A percentile compares a stretch with the other conserved stretches of the same genome.
Evolutionary conservation across 305 asterid genomes (phyloP).

Genomic region (Fraxinus velutina): DNA sequence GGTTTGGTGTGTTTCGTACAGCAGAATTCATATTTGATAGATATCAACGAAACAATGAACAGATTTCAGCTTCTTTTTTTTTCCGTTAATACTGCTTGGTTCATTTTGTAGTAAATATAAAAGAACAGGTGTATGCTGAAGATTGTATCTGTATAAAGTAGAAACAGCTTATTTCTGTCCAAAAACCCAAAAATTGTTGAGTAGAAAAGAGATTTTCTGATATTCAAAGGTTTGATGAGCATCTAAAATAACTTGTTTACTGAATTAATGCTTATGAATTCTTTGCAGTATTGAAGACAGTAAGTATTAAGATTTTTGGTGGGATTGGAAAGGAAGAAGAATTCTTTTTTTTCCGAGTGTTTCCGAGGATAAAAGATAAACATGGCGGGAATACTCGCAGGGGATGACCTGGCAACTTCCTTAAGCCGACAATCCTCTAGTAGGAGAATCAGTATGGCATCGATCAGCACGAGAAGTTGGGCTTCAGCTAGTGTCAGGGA

Average conservation of each 20-base stretch:
- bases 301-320: background rate
- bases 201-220: background rate
- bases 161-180: background rate
- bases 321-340: background rate
- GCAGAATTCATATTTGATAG: too few relatives aligned
- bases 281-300: background rate
- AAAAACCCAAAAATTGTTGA: background rate
- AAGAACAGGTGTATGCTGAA: background rate
- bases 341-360: background rate
- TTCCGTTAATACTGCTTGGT: background rate
- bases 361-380: background rate
- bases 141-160: background rate
- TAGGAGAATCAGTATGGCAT: slow-evolving; percentile 42
- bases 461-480: slow-evolving; percentile 53
- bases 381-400: slow-evolving; percentile 28
- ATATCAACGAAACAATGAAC: background rate
- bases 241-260: background rate
- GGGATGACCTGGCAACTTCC: slow-evolving; percentile 41
- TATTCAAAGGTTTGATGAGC: background rate
- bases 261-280: background rate
- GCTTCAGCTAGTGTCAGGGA: slow-evolving; percentile 58
- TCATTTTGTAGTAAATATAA: background rate
- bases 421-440: slow-evolving; percentile 34
- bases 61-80: background rate
- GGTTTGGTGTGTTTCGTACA: too few relatives aligned